Evolutionary conservation across 345 rosid genomes (phyloP).

Genomic region (Salix viminalis): DNA sequence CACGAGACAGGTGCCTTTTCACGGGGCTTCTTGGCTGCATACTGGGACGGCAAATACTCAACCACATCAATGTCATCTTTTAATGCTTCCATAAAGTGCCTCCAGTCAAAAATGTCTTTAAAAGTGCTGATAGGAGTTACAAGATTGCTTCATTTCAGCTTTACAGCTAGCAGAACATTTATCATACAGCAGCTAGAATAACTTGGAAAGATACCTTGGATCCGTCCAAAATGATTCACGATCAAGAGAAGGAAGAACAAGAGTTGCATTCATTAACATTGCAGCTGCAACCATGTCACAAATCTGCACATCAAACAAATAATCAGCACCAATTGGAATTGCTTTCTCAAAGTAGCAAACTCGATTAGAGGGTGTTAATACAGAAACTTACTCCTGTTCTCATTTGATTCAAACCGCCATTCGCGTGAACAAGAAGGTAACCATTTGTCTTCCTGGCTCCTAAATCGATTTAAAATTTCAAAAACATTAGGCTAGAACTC

Average conservation of each 20-base stretch:
- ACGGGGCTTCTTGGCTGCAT: constrained; percentile 52
- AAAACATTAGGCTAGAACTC: neutral
- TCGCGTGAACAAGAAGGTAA: constrained; percentile 84
- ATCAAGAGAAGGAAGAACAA: constrained; percentile 94
- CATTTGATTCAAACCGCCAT: constrained; percentile 99
- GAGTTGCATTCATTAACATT: constrained; percentile 90
- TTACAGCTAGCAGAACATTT: neutral
- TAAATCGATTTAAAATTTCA: constrained; percentile 4
- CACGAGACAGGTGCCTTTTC: constrained; percentile 94
- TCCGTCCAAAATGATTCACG: constrained; percentile 98
- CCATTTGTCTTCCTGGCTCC: constrained; percentile 63
- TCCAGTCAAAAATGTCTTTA: constrained; percentile 97
- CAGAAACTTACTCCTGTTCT: constrained; percentile 81
- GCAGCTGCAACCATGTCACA: constrained; percentile 99
- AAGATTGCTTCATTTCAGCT: neutral
- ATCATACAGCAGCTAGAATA: neutral
- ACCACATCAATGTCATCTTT: constrained; percentile 74
- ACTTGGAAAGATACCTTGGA: constrained; percentile 60
- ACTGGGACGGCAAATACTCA: constrained; percentile 66
- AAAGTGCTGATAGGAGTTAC: constrained; percentile 52
- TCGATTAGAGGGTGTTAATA: neutral
- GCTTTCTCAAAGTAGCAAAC: neutral
- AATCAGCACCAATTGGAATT: neutral
- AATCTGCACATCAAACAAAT: constrained; percentile 46
- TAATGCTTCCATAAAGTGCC: constrained; percentile 64